A percentile compares a stretch with the other conserved stretches of the same genome.
Evolutionary conservation across 1,284 basidiomycete genomes (phyloP).

Genomic region (Agaricales sp.): DNA sequence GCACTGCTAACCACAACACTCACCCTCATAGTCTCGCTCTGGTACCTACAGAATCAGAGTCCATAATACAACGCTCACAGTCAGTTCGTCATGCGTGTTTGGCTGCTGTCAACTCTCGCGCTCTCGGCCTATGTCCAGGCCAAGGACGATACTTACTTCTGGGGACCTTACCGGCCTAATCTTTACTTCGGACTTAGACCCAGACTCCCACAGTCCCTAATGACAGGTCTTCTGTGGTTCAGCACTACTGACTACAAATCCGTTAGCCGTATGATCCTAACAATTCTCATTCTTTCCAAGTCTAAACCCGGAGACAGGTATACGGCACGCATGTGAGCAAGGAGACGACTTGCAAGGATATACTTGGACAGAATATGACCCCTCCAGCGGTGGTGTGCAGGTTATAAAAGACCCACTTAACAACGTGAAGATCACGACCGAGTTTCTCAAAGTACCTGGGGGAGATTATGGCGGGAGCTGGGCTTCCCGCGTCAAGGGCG

Average conservation of each 20-base stretch:
- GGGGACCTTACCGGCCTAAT: slow-evolving; percentile 88
- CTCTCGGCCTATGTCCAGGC: background rate
- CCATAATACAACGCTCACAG: background rate
- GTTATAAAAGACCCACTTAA: slow-evolving; percentile 73
- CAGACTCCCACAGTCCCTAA: slow-evolving; percentile 73
- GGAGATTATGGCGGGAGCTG: slow-evolving; percentile 81
- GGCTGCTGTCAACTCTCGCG: background rate
- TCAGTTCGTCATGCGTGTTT: background rate
- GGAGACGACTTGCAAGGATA: slow-evolving; percentile 74
- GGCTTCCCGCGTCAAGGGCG: slow-evolving; percentile 82
- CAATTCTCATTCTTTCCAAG: slow-evolving; percentile 6
- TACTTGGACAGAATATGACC: slow-evolving; percentile 83
- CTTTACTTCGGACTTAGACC: slow-evolving; percentile 90
- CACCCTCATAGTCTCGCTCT: no score
- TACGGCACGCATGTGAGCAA: slow-evolving; percentile 88
- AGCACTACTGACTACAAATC: slow-evolving; percentile 75
- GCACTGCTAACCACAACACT: no score
- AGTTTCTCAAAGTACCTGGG: slow-evolving; percentile 75
- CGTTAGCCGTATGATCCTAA: slow-evolving; percentile 41
- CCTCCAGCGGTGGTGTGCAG: slow-evolving; percentile 78
- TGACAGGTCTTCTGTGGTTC: slow-evolving; percentile 91
- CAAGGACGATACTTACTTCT: slow-evolving; percentile 19
- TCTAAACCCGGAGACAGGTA: slow-evolving; percentile 30
- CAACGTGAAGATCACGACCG: slow-evolving; percentile 79
- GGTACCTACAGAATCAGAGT: background rate